Base-by-base conservation (phyloP, 2,329 filamentous ascomycete species). In the Helminthosporium solani region DNA sequence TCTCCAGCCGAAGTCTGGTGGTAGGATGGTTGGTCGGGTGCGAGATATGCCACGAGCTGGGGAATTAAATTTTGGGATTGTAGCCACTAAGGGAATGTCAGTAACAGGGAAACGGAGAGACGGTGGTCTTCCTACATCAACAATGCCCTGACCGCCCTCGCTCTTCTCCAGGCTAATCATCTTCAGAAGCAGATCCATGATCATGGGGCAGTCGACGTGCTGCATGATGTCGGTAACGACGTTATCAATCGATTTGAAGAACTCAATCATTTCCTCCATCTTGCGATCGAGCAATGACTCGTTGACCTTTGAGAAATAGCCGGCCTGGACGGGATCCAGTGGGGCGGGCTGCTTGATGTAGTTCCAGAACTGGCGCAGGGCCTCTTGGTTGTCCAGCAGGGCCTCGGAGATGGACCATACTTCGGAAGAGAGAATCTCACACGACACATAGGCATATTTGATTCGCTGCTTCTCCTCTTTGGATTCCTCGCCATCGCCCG, bases 221-320 rank as follows among this genome's bases (percentile, higher is more conserved):
- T 87, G 86, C 46, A 99, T 79, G 75, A 99, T 87, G 54, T 90
- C 85, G 11, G 88, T 79, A 18, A 99, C 83, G 33, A 94, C 87
- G 42, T 86, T 83, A 27, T 94, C 87, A 39, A 96, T 74, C 2
- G 84, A 86, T 68, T 90, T 95, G 70, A 99, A 83, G 51, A 99
- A 84, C 15, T 86, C 84, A 56, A 97, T 78, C 92, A 97, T 99
- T 54, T 96, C 92, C 64, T 95, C 89, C 5, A 95, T 96, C 79
- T 97, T 97, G 74, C 94, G 95, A 70, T 97, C 94, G 45, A 99
- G 86, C 16, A 99, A 75, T n/a, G 90, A 88, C 74, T 99, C 94
- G 70, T 97, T 97, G 65, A 99, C 91, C 68, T 97, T 99, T 44
- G 92, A 96, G 68, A 99, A 99, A 70, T 99, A 99, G 64, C 91